A percentile compares a stretch with the other conserved stretches of the same genome.
These are phyloP conservation scores for Penicillium palitans DNA, from an alignment of 2,329 filamentous ascomycete species.

Conservation along the genomic window DNA sequence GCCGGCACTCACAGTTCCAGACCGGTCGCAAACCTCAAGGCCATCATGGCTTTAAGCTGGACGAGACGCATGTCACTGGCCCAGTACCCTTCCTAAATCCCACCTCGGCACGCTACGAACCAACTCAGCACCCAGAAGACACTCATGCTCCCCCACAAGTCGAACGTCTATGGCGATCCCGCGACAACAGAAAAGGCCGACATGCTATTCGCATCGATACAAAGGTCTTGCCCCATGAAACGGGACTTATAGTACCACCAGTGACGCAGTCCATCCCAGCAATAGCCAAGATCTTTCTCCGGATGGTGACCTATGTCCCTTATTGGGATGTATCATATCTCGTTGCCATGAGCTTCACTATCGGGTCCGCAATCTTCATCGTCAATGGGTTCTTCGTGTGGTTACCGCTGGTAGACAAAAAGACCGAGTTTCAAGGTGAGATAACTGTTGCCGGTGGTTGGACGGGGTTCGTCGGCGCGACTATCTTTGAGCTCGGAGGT, in stretches of 20 bases:
- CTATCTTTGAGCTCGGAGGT: conserved; percentile 65
- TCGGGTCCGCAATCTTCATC: conserved; percentile 57
- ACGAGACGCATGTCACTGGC: conserved; percentile 32
- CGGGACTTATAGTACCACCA: conserved; percentile 32
- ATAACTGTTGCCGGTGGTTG: conserved; percentile 57
- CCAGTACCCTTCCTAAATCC: conserved; percentile 54
- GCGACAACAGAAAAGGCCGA: conserved; percentile 52
- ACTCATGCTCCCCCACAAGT: conserved; percentile 5
- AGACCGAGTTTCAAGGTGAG: conserved; percentile 57
- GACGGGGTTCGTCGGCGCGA: conserved; percentile 66
- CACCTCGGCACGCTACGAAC: conserved; percentile 44
- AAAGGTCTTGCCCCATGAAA: conserved; percentile 16
- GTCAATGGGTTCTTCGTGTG: conserved; percentile 65
- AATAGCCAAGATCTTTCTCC: conserved; percentile 41
- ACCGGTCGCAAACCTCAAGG: conserved; percentile 16
- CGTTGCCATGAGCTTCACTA: conserved; percentile 56
- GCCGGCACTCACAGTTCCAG: conserved; percentile 19
- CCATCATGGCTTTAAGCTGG: conserved; percentile 11
- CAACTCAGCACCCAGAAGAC: background rate
- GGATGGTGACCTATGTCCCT: conserved; percentile 54
- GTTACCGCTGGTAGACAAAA: conserved; percentile 58
- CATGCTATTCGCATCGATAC: conserved; percentile 42
- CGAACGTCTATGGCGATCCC: conserved; percentile 45
- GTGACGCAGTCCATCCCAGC: conserved; percentile 35
- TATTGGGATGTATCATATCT: conserved; percentile 60